These are phyloP conservation scores for Ceratocystis cacaofunesta DNA, from an alignment of 2,329 filamentous ascomycete genomes.

Conservation along the genomic window DNA sequence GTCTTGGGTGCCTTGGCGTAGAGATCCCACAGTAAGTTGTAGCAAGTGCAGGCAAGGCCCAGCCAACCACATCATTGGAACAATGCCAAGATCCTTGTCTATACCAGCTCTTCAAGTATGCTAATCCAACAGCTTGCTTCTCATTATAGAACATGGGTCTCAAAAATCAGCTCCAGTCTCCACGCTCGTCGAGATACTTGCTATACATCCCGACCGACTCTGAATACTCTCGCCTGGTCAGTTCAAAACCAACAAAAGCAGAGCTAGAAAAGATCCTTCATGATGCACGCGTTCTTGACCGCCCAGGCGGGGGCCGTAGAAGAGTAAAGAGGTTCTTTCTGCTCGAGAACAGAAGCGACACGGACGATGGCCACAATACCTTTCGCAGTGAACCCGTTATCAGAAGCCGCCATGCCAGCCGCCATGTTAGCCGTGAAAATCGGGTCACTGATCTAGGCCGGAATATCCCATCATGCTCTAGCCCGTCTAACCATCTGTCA, in stretches of 20 bases:
- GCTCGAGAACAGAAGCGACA: slow-evolving; percentile 4
- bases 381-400: not conserved
- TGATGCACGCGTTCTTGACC: slow-evolving; percentile 8
- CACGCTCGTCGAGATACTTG: slow-evolving; percentile 8
- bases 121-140: not conserved
- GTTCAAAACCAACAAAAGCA: slow-evolving; percentile 4
- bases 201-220: slow-evolving; percentile 15
- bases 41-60: not conserved
- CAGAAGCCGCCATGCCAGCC: not conserved
- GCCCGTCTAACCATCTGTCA: not conserved
- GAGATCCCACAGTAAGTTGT: not conserved
- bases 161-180: not conserved
- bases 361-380: not conserved
- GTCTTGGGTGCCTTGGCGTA: not conserved
- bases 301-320: slow-evolving; percentile 4
- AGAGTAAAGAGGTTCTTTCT: slow-evolving; percentile 14
- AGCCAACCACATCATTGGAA: not conserved
- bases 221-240: slow-evolving; percentile 13
- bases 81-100: not conserved
- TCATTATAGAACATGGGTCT: not conserved
- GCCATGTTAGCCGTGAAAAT: not conserved
- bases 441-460: not conserved
- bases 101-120: not conserved
- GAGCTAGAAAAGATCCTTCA: slow-evolving; percentile 12
- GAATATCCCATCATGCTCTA: not conserved